Conservation (phyloP, 805 yeast species). For the Deakozyma indianensis region DNA sequence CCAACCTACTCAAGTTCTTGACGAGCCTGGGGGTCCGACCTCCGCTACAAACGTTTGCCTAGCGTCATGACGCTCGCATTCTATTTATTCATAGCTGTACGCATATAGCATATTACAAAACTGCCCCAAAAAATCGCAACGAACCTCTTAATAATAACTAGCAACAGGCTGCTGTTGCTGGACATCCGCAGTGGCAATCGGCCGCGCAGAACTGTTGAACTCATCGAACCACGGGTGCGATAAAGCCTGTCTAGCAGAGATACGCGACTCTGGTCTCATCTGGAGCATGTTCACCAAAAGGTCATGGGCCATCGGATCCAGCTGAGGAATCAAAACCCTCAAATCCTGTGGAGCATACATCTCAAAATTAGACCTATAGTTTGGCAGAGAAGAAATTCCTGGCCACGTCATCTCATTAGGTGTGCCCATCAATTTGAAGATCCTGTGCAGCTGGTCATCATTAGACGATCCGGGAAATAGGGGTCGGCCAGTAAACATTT, state of each 20-base stretch:
- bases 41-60: not conserved
- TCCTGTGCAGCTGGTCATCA: constrained; percentile 86
- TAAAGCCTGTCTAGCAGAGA: constrained; percentile 38
- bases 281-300: constrained; percentile 42
- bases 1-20: not conserved
- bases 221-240: constrained; percentile 74
- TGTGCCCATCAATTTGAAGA: constrained; percentile 89
- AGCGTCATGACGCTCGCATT: not conserved
- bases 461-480: constrained; percentile 92
- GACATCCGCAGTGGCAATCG: not conserved
- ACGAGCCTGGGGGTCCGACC: not conserved
- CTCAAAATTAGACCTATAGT: constrained; percentile 73
- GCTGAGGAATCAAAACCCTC: constrained; percentile 47
- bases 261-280: constrained; percentile 37
- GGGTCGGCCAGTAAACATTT: constrained; percentile 97
- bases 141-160: not conserved
- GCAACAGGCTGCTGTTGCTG: constrained; percentile 1
- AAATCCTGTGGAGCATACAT: constrained; percentile 83
- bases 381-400: constrained; percentile 69
- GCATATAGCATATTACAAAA: not conserved
- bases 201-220: constrained; percentile 23
- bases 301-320: constrained; percentile 57
- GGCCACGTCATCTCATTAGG: constrained; percentile 97
- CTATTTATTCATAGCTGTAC: not conserved
- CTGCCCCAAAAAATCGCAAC: no score